Evolutionary conservation across 331 rosid genomes (phyloP).

Genomic region (Malus hybrid): DNA sequence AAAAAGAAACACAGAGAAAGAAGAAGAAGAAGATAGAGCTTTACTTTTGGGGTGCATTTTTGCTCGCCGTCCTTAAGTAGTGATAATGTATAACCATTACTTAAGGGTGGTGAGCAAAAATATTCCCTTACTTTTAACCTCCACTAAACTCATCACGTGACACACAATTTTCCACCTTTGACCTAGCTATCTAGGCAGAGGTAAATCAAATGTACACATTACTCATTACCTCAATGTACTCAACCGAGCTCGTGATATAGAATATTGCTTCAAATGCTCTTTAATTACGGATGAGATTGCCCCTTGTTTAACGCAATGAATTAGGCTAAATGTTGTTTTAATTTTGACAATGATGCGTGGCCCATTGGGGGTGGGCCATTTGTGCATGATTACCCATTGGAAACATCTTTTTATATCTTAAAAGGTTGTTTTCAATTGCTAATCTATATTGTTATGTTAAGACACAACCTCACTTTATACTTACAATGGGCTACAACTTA

Average conservation of each 20-base stretch:
- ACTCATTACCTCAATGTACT: neutral
- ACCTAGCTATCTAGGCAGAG: neutral
- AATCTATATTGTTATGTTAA: neutral
- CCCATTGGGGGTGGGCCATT: neutral
- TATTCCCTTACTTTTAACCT: too few species aligned
- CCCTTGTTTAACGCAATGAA: slow-evolving; percentile 40
- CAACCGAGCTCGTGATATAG: neutral
- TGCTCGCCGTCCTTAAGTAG: rapidly evolving
- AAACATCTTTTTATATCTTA: neutral
- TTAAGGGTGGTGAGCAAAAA: too few species aligned
- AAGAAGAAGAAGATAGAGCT: neutral
- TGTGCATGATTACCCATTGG: neutral
- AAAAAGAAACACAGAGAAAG: too few species aligned
- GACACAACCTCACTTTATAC: neutral
- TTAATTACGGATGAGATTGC: neutral
- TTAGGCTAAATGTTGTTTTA: slow-evolving; percentile 5
- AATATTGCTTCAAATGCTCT: neutral
- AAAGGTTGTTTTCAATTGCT: neutral
- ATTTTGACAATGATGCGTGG: slow-evolving; percentile 17
- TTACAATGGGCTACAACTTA: neutral
- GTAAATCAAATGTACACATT: neutral
- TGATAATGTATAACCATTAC: too few species aligned
- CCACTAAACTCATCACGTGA: too few species aligned
- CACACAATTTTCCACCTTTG: too few species aligned
- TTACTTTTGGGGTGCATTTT: too few species aligned